Percentiles rank a stretch among this genome's conserved stretches.
Conservation (phyloP, 2,329 filamentous ascomycete species). For the Microsporum audouinii region DNA sequence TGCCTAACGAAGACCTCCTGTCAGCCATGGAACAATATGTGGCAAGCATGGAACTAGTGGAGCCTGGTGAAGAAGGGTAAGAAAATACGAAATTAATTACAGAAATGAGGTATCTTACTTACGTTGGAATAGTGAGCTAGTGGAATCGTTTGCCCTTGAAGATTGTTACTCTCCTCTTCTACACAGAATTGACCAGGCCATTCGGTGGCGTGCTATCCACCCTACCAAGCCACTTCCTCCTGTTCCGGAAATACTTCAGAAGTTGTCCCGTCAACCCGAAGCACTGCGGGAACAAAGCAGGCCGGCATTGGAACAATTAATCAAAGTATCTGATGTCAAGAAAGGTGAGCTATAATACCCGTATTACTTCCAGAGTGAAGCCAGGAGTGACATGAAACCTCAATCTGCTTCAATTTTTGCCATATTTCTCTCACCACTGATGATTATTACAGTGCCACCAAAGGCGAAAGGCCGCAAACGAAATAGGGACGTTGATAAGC, state of each 20-base stretch:
- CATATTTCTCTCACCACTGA: background rate
- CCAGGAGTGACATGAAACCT: background rate
- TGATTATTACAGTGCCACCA: slow-evolving; percentile 50
- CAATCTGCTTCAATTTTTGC: background rate
- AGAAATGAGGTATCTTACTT: slow-evolving; percentile 7
- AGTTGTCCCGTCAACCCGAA: slow-evolving; percentile 61
- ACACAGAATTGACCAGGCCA: slow-evolving; percentile 79
- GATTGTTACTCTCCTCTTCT: slow-evolving; percentile 74
- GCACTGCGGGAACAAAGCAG: slow-evolving; percentile 51
- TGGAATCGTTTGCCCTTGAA: slow-evolving; percentile 65
- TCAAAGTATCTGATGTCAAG: slow-evolving; percentile 66
- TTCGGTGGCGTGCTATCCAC: slow-evolving; percentile 69
- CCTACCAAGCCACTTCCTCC: slow-evolving; percentile 53
- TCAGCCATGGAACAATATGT: slow-evolving; percentile 84
- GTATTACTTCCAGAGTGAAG: background rate
- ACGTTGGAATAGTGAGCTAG: slow-evolving; percentile 31
- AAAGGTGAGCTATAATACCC: slow-evolving; percentile 47
- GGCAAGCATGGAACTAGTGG: slow-evolving; percentile 77
- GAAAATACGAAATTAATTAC: slow-evolving; percentile 14
- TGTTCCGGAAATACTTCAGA: slow-evolving; percentile 53
- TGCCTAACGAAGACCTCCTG: slow-evolving; percentile 63
- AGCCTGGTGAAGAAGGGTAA: slow-evolving; percentile 63
- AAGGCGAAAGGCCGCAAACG: slow-evolving; percentile 63
- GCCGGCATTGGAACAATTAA: slow-evolving; percentile 50
- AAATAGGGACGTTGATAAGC: slow-evolving; percentile 59